Base-by-base conservation (phyloP, 495 filamentous ascomycete genomes). In the Daldinia loculata region DNA sequence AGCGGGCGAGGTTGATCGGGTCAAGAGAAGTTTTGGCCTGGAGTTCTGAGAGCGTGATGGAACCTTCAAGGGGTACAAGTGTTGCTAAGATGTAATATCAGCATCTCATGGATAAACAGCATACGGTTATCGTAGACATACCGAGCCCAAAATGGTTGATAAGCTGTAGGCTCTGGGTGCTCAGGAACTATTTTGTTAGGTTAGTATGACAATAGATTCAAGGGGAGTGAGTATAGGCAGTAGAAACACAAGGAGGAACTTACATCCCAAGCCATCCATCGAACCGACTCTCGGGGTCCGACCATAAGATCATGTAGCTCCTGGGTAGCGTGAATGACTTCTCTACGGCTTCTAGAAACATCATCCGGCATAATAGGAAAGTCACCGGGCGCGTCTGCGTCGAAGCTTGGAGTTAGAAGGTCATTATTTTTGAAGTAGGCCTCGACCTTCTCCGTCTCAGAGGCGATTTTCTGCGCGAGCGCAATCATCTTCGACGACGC, bases 1-100 rank as follows among this genome's bases (percentile, higher is more conserved):
- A 63, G 26, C 87, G 83, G 34, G 82, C 78, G 15, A 88, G 76
- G 65, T 85, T 83, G 65, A 77, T 74, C 30, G 80, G 71, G 56
- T 84, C 79, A 11, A 87, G 69, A 0, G 77, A 62, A 0, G 80
- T 82, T 48, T 76, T 76, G 41, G 67, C 34, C 14, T 85, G 76
- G 8, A 88, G 77, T 45, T 84, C 76, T 19, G 74, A 56, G 60
- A 85, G 84, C 2, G 81, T 78, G 52, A 81, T 82, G 38, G 82
- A 76, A 8, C 73, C 73, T 29, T 80, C 59, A 45, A 73, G 15
- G n/a, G 80, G 81, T 17, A 82, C 74, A 29, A 82, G 77, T 58
- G 80, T 78, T 2, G 80, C 81, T 82, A 51, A 7, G 14, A 30
- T 2, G 4, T 36, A 7, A 58, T 50, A 61, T 73, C 22, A 76